These are phyloP conservation scores for Pichia paraexigua DNA, from an alignment of 805 yeast species.

Conservation along the genomic window DNA sequence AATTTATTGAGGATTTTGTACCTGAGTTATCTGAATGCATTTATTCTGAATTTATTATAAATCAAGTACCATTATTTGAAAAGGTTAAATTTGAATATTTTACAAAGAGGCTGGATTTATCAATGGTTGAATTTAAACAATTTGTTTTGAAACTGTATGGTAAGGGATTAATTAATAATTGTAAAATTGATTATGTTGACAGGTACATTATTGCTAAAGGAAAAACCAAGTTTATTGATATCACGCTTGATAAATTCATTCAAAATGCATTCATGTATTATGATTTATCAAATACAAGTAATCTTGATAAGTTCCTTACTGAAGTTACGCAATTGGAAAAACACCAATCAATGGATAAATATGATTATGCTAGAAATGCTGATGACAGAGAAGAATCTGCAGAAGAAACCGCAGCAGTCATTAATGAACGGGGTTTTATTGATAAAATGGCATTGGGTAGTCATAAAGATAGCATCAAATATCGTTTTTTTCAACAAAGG, in stretches of 20 bases:
- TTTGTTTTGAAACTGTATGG: conserved; percentile 20
- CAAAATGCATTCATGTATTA: conserved; percentile 1
- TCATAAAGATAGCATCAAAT: neutral
- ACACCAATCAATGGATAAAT: neutral
- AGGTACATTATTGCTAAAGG: conserved; percentile 7
- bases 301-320: neutral
- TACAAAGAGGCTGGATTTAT: conserved; percentile 15
- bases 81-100: conserved; percentile 18
- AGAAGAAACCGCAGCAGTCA: no score
- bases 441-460: neutral
- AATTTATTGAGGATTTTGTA: conserved; percentile 18
- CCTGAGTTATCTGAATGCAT: conserved; percentile 22
- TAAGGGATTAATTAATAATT: conserved; percentile 18
- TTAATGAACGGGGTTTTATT: no score
- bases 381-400: neutral
- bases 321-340: neutral
- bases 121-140: conserved; percentile 14
- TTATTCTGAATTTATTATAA: conserved; percentile 18
- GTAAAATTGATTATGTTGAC: conserved; percentile 22
- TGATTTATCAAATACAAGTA: neutral
- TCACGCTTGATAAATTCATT: neutral
- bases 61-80: conserved; percentile 17
- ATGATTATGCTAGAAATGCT: no score
- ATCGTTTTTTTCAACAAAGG: neutral
- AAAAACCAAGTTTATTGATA: conserved; percentile 3